Evolutionary conservation across 345 rosid genomes (phyloP).

Genomic region (Melastoma malabathricum): DNA sequence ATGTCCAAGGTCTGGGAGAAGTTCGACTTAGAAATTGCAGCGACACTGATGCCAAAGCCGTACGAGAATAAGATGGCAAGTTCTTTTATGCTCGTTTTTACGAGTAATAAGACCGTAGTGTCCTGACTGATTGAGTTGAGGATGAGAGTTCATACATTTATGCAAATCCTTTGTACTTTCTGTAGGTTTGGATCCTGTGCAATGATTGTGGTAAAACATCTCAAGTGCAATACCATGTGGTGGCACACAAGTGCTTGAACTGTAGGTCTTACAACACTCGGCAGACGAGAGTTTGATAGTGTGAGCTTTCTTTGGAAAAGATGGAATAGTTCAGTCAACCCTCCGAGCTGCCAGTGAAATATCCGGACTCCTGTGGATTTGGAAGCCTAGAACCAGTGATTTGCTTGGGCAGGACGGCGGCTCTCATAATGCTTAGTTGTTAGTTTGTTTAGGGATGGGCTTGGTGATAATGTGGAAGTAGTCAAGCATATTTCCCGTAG

Average conservation of each 20-base stretch:
- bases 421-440: too few relatives aligned
- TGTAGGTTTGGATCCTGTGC: conserved; percentile 55
- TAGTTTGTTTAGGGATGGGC: too few relatives aligned
- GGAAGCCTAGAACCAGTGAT: too few relatives aligned
- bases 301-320: too few relatives aligned
- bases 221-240: conserved; percentile 25
- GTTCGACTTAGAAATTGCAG: conserved; percentile 38
- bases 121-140: neutral
- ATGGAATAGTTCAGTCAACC: too few relatives aligned
- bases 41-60: conserved; percentile 34
- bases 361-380: too few relatives aligned
- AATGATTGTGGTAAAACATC: conserved; percentile 46
- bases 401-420: too few relatives aligned
- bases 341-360: too few relatives aligned
- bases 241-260: conserved; percentile 34
- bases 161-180: neutral
- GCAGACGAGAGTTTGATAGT: conserved; percentile 17
- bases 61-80: conserved; percentile 33
- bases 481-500: too few relatives aligned
- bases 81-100: neutral
- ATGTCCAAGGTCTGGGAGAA: conserved; percentile 41
- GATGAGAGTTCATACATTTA: neutral
- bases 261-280: conserved; percentile 53
- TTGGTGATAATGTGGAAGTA: too few relatives aligned
- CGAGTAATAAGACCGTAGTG: neutral